A percentile compares a stretch with the other conserved stretches of the same genome.
Conservation (phyloP, 805 yeast genomes). For the Suhomyces tanzawaensis region DNA sequence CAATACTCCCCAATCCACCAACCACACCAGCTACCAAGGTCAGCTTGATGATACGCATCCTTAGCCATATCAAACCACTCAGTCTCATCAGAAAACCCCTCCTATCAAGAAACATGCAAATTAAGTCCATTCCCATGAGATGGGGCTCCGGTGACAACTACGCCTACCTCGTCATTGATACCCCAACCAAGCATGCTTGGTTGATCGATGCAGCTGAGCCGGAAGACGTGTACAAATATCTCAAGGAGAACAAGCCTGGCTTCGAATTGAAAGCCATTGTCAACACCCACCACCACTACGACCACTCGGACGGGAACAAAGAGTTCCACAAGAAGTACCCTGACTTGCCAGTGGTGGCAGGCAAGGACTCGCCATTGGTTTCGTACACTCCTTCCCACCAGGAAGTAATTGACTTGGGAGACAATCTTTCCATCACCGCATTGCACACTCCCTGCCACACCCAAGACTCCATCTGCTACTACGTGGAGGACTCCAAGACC, state of each 20-base stretch:
- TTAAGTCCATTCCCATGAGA: slow-evolving; percentile 82
- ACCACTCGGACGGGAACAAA: slow-evolving; percentile 87
- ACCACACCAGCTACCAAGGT: too few relatives aligned
- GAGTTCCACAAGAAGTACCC: slow-evolving; percentile 40
- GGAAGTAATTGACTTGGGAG: slow-evolving; percentile 63
- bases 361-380: slow-evolving; percentile 75
- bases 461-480: slow-evolving; percentile 91
- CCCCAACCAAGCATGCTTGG: slow-evolving; percentile 65
- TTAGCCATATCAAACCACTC: too few relatives aligned
- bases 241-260: slow-evolving; percentile 39
- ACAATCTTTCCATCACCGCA: slow-evolving; percentile 64
- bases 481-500: slow-evolving; percentile 60
- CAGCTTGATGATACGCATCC: too few relatives aligned
- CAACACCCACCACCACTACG: slow-evolving; percentile 95
- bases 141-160: slow-evolving; percentile 95
- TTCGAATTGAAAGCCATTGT: slow-evolving; percentile 70
- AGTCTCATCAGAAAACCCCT: too few relatives aligned
- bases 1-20: too few relatives aligned
- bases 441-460: slow-evolving; percentile 98
- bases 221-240: slow-evolving; percentile 49
- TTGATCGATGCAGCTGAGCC: slow-evolving; percentile 93
- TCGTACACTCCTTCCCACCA: slow-evolving; percentile 66
- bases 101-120: slow-evolving; percentile 58
- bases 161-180: slow-evolving; percentile 74
- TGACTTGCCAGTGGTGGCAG: slow-evolving; percentile 71